Conservation (phyloP, 176 grass and related monocot genomes). For the Aegilops umbellulata region DNA sequence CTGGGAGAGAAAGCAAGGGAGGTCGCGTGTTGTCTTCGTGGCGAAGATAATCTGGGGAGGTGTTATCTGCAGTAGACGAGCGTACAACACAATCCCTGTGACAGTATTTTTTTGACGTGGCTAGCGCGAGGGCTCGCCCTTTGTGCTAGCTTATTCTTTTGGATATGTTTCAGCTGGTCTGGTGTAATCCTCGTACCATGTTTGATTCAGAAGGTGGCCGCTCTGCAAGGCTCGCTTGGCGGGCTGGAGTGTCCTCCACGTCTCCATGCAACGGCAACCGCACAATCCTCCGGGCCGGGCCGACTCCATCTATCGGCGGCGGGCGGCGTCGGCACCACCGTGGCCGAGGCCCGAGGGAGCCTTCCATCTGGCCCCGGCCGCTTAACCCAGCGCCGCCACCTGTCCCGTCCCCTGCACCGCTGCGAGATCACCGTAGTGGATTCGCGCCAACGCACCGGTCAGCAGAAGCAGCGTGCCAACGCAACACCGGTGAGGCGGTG, state of each 20-base stretch:
- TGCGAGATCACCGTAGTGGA: neutral
- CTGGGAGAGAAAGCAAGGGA: no score
- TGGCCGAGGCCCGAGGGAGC: neutral
- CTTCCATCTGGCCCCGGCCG: neutral
- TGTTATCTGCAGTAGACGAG: no score
- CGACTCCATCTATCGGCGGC: neutral
- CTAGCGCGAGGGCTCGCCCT: no score
- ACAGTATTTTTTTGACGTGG: no score
- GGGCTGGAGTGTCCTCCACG: neutral
- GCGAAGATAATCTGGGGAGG: no score
- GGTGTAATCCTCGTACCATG: neutral
- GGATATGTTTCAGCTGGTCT: neutral
- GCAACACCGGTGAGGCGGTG: no score
- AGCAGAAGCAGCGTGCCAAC: no score
- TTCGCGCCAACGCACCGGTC: neutral
- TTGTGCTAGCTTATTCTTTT: no score
- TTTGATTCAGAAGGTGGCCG: neutral
- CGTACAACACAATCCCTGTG: no score
- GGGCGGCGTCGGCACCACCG: neutral
- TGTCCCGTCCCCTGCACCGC: neutral
- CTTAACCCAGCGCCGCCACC: neutral
- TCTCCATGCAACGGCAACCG: neutral
- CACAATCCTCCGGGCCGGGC: neutral
- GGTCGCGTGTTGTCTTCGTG: no score
- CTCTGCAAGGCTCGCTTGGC: neutral